Evolutionary conservation across 768 basidiomycete genomes (phyloP).

Genomic region (Chlorophyllum brunneum): DNA sequence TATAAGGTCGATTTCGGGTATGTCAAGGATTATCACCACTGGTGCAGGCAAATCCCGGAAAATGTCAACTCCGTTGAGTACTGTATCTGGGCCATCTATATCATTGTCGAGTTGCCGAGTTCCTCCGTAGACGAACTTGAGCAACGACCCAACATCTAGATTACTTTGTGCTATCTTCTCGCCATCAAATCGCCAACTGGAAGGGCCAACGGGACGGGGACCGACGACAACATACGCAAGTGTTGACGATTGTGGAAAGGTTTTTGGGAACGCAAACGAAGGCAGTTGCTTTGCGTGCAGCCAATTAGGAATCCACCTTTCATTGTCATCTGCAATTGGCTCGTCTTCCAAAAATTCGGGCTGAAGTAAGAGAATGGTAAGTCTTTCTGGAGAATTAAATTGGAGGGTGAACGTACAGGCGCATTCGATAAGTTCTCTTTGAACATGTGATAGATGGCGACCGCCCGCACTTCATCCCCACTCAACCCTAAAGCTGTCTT

Average conservation of each 20-base stretch:
- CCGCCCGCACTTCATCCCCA: not conserved
- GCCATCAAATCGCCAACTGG: slow-evolving; percentile 49
- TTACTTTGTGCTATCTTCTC: too few species aligned
- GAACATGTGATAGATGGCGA: not conserved
- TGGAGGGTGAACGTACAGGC: not conserved
- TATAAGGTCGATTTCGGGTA: slow-evolving; percentile 58
- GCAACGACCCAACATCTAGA: too few species aligned
- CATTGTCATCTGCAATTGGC: slow-evolving; percentile 22
- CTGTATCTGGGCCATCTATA: too few species aligned
- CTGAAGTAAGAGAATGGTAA: not conserved
- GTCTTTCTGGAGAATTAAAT: not conserved
- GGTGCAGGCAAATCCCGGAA: slow-evolving; percentile 41
- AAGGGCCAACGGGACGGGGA: slow-evolving; percentile 59
- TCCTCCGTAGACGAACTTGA: too few species aligned
- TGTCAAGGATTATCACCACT: slow-evolving; percentile 65
- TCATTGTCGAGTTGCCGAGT: too few species aligned
- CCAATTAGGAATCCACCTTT: slow-evolving; percentile 22
- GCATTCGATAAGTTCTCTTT: slow-evolving; percentile 14
- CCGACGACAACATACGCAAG: slow-evolving; percentile 50
- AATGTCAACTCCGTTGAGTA: too few species aligned
- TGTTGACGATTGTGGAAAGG: slow-evolving; percentile 24
- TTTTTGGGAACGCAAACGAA: slow-evolving; percentile 20
- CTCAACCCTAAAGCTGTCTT: not conserved
- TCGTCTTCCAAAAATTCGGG: not conserved
- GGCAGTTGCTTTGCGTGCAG: slow-evolving; percentile 37